Evolutionary conservation across 768 basidiomycete genomes (phyloP).

Genomic region (Rossbeevera mucosa): DNA sequence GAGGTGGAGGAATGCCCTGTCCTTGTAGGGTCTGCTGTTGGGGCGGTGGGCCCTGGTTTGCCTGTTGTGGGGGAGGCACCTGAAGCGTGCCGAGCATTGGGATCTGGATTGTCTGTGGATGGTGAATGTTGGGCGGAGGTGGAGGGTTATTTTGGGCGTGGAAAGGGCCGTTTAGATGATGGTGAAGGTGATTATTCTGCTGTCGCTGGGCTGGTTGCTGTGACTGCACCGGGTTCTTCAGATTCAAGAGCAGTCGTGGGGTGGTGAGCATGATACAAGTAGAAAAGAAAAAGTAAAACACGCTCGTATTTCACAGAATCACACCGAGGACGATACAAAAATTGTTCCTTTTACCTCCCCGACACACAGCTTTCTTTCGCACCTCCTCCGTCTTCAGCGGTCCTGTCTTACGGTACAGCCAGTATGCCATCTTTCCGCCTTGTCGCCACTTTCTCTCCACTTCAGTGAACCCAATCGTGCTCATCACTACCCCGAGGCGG

Average conservation of each 20-base stretch:
- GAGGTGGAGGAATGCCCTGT: slow-evolving; percentile 62
- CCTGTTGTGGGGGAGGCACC: slow-evolving; percentile 51
- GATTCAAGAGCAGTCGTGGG: slow-evolving; percentile 31
- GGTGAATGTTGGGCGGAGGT: slow-evolving; percentile 31
- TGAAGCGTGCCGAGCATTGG: slow-evolving; percentile 74
- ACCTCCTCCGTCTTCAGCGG: slow-evolving; percentile 29
- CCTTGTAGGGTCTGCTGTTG: slow-evolving; percentile 55
- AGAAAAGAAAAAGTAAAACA: no score
- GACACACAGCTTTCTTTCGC: slow-evolving; percentile 52
- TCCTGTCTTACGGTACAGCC: slow-evolving; percentile 59
- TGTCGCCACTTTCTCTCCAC: slow-evolving; percentile 56
- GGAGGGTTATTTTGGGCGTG: slow-evolving; percentile 23
- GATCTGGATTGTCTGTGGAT: slow-evolving; percentile 44
- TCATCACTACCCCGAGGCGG: slow-evolving; percentile 55
- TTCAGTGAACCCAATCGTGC: slow-evolving; percentile 56
- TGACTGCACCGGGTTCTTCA: slow-evolving; percentile 27
- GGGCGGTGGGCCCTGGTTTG: slow-evolving; percentile 39
- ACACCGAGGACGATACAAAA: slow-evolving; percentile 55
- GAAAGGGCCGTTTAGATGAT: slow-evolving; percentile 28
- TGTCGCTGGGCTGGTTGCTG: slow-evolving; percentile 22
- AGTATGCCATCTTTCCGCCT: slow-evolving; percentile 84
- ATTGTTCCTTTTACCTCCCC: slow-evolving; percentile 75
- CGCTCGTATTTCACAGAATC: no score
- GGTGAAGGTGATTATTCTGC: slow-evolving; percentile 23
- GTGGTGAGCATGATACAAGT: slow-evolving; percentile 35